Conservation (phyloP, 75 land plant species). For the Cryptomeria japonica region DNA sequence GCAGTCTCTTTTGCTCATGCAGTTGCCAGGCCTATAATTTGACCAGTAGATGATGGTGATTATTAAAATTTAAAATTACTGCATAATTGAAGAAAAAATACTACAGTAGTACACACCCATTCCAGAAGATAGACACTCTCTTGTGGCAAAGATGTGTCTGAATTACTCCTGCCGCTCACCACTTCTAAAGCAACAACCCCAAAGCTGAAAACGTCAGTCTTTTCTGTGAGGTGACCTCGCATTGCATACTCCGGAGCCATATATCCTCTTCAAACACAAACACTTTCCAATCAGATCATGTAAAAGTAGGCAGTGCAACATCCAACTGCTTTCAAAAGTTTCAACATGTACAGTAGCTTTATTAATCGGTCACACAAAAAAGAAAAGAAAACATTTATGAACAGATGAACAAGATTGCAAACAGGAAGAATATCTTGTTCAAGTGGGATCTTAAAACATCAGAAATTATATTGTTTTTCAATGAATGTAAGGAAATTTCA, state of each 20-base stretch:
- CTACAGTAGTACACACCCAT: constrained; percentile 41
- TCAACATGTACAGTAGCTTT: background rate
- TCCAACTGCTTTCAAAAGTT: background rate
- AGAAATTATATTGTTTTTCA: background rate
- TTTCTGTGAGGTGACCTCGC: constrained; percentile 72
- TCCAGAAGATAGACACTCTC: constrained; percentile 58
- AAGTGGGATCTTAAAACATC: background rate
- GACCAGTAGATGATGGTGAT: background rate
- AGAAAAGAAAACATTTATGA: background rate
- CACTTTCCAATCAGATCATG: background rate
- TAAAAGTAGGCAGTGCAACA: background rate
- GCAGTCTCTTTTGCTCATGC: constrained; percentile 29
- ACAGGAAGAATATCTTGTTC: background rate
- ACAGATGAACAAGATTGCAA: background rate
- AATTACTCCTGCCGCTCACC: constrained; percentile 49
- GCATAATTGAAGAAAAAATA: background rate
- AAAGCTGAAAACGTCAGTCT: constrained; percentile 70
- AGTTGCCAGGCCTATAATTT: constrained; percentile 53
- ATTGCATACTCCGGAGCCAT: constrained; percentile 79
- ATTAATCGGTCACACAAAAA: background rate
- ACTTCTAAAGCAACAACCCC: constrained; percentile 62
- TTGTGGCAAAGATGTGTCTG: constrained; percentile 33
- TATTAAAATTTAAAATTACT: background rate
- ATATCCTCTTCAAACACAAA: constrained; percentile 49
- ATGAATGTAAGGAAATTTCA: background rate